These are phyloP conservation scores for Coniferiporia sulphurascens DNA, from an alignment of 1,284 basidiomycete genomes.

Conservation along the genomic window DNA sequence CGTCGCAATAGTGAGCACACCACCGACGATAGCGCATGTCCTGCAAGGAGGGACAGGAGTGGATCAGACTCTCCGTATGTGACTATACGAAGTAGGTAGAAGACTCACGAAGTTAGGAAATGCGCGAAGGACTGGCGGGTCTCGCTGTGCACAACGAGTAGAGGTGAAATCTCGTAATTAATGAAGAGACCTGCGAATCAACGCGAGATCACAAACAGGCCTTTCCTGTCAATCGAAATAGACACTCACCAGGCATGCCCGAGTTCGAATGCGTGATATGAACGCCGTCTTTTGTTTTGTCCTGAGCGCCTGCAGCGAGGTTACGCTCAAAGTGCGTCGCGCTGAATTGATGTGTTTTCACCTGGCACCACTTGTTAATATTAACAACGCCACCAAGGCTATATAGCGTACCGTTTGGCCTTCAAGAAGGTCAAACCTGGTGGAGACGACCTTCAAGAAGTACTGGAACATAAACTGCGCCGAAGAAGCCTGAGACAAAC, in stretches of 20 bases:
- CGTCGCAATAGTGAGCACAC: constrained; percentile 92
- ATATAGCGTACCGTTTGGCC: constrained; percentile 56
- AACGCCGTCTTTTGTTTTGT: constrained; percentile 65
- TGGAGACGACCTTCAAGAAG: constrained; percentile 96
- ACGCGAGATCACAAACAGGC: background rate
- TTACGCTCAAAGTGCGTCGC: constrained; percentile 96
- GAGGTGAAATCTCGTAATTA: constrained; percentile 98
- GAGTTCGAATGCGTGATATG: constrained; percentile 76
- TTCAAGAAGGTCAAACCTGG: constrained; percentile 81
- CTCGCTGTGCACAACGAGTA: constrained; percentile 89
- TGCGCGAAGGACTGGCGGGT: constrained; percentile 93
- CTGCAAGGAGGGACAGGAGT: constrained; percentile 35
- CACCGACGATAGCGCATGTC: constrained; percentile 96
- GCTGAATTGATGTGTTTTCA: constrained; percentile 89
- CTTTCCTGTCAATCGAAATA: constrained; percentile 5
- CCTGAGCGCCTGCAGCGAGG: constrained; percentile 54
- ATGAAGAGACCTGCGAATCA: constrained; percentile 68
- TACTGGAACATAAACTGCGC: constrained; percentile 92
- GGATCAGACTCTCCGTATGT: constrained; percentile 2
- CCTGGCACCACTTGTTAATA: constrained; percentile 32
- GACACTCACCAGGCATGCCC: constrained; percentile 67
- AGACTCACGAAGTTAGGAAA: constrained; percentile 88
- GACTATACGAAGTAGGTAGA: background rate
- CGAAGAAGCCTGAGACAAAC: constrained; percentile 47
- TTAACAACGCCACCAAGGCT: background rate